These are phyloP conservation scores for Daedalea quercina DNA, from an alignment of 768 basidiomycete species.

Conservation along the genomic window DNA sequence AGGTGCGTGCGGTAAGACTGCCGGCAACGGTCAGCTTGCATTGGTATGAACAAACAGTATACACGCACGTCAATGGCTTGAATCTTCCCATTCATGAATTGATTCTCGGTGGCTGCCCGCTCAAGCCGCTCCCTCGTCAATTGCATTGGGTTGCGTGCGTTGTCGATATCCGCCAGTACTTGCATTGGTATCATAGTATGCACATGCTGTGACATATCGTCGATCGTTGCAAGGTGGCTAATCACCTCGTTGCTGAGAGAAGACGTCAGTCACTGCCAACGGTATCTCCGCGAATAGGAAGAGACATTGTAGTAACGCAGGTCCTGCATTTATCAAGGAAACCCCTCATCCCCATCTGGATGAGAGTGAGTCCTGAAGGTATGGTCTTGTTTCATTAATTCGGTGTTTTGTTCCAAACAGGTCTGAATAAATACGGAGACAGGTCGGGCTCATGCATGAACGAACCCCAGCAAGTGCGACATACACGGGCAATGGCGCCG, in stretches of 20 bases:
- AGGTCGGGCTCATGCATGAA: too few relatives aligned
- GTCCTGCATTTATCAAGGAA: too few relatives aligned
- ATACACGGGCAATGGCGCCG: too few relatives aligned
- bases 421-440: too few relatives aligned
- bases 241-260: conserved; percentile 65
- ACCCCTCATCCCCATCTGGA: too few relatives aligned
- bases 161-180: conserved; percentile 74
- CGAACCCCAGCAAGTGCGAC: too few relatives aligned
- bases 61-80: conserved; percentile 46
- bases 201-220: conserved; percentile 58
- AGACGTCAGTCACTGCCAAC: background rate
- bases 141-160: conserved; percentile 73
- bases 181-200: conserved; percentile 68
- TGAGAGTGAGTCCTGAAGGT: too few relatives aligned
- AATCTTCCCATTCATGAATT: conserved; percentile 88
- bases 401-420: too few relatives aligned
- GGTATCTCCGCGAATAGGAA: conserved; percentile 1
- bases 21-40: background rate
- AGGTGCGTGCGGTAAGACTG: conserved; percentile 67
- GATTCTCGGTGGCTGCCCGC: conserved; percentile 81
- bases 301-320: too few relatives aligned
- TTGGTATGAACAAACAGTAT: background rate
- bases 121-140: conserved; percentile 76
- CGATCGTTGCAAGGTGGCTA: conserved; percentile 55
- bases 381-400: too few relatives aligned